A percentile compares a stretch with the other conserved stretches of the same genome.
These are phyloP conservation scores for Oidium heveae DNA, from an alignment of 2,329 filamentous ascomycete species.

Conservation along the genomic window DNA sequence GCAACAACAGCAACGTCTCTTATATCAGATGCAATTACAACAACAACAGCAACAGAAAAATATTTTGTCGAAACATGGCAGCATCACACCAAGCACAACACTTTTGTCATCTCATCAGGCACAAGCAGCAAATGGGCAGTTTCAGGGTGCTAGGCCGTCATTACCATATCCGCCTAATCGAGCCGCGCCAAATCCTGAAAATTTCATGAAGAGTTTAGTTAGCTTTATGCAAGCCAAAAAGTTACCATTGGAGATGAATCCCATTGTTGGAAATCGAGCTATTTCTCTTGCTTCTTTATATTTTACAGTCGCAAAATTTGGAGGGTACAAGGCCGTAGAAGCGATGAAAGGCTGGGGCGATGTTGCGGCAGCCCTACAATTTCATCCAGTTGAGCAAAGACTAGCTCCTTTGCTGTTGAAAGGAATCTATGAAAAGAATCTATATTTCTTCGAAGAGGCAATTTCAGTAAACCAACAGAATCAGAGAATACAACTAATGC, in stretches of 20 bases:
- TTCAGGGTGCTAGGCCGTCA: constrained; percentile 27
- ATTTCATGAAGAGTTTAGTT: constrained; percentile 51
- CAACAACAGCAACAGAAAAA: constrained; percentile 35
- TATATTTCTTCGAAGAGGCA: constrained; percentile 52
- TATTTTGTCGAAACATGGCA: constrained; percentile 16
- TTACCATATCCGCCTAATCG: constrained; percentile 17
- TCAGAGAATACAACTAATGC: constrained; percentile 14
- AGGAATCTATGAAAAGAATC: constrained; percentile 48
- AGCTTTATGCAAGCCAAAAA: constrained; percentile 54
- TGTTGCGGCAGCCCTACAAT: constrained; percentile 38
- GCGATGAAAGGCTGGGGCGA: constrained; percentile 47
- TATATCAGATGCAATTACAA: constrained; percentile 53
- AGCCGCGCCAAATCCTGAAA: constrained; percentile 28
- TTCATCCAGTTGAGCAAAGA: constrained; percentile 36
- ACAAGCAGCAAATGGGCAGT: constrained; percentile 30
- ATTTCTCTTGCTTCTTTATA: constrained; percentile 60
- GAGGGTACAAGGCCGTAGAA: constrained; percentile 52
- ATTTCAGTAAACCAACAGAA: constrained; percentile 30
- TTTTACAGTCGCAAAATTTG: constrained; percentile 46
- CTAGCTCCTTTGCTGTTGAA: constrained; percentile 45
- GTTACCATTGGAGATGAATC: constrained; percentile 48
- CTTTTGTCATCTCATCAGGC: constrained; percentile 19
- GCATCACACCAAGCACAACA: constrained; percentile 18
- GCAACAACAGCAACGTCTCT: constrained; percentile 16
- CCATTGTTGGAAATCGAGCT: constrained; percentile 45